Conservation (phyloP, 2,329 filamentous ascomycete species). For the Botryosphaeria agaves region DNA sequence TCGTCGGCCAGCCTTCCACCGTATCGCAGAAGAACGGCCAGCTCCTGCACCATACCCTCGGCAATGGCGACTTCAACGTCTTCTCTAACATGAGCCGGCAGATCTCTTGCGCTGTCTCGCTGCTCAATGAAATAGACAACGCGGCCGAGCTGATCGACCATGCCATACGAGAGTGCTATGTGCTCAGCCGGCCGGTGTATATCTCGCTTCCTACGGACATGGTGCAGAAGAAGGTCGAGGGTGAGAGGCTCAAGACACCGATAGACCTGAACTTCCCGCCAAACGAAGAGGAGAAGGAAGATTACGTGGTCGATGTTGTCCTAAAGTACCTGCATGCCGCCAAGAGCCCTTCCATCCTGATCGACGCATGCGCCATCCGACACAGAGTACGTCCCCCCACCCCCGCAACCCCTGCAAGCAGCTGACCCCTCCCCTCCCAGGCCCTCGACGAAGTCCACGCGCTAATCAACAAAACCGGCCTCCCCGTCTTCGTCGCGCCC, state of each 20-base stretch:
- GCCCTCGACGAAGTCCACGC: constrained; percentile 55
- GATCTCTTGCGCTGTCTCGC: constrained; percentile 54
- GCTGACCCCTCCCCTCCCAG: no score
- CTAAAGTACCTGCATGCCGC: constrained; percentile 56
- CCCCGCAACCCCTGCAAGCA: no score
- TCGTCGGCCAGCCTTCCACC: constrained; percentile 27
- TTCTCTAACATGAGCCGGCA: constrained; percentile 62
- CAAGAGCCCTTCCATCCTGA: constrained; percentile 58
- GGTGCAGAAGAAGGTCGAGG: constrained; percentile 59
- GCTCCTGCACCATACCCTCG: constrained; percentile 28
- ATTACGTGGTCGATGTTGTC: constrained; percentile 69
- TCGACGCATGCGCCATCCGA: constrained; percentile 69
- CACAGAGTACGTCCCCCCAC: constrained; percentile 33
- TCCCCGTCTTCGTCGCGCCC: constrained; percentile 75
- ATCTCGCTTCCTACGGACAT: constrained; percentile 72
- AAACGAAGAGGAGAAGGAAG: constrained; percentile 56
- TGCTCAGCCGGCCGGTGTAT: constrained; percentile 64
- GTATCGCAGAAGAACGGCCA: constrained; percentile 21
- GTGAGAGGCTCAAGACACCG: constrained; percentile 48
- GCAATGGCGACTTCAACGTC: constrained; percentile 56
- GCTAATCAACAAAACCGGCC: constrained; percentile 51
- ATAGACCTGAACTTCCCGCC: constrained; percentile 47
- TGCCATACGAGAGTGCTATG: constrained; percentile 55
- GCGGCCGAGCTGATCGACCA: constrained; percentile 64
- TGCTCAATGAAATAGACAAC: constrained; percentile 51